These are phyloP conservation scores for Serendipita sp. DNA, from an alignment of 768 basidiomycete genomes.

Conservation along the genomic window DNA sequence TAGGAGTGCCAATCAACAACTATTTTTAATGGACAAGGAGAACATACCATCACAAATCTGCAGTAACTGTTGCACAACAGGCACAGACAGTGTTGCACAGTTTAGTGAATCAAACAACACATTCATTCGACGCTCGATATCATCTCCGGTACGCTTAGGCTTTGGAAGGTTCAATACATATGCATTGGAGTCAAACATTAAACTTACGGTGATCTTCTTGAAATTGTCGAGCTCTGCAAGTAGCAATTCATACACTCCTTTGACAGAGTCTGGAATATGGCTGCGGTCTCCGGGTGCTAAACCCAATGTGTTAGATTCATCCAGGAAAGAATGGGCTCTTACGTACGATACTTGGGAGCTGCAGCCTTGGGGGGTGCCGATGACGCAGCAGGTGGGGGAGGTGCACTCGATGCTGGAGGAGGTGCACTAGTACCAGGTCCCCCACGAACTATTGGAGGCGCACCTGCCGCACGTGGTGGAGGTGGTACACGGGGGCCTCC, in stretches of 20 bases:
- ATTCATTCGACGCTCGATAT: slow-evolving; percentile 73
- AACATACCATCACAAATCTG: slow-evolving; percentile 1
- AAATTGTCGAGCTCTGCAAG: slow-evolving; percentile 44
- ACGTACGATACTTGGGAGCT: slow-evolving; percentile 45
- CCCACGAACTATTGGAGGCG: slow-evolving; percentile 8
- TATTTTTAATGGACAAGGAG: background rate
- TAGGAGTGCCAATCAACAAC: background rate
- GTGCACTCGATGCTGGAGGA: slow-evolving; percentile 14
- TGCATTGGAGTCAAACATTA: background rate
- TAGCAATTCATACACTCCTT: slow-evolving; percentile 52
- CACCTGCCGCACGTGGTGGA: slow-evolving; percentile 14
- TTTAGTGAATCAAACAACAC: slow-evolving; percentile 85
- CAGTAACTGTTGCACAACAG: slow-evolving; percentile 53
- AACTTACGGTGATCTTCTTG: slow-evolving; percentile 60
- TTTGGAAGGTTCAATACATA: slow-evolving; percentile 31
- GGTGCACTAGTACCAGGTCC: slow-evolving; percentile 16
- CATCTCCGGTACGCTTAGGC: slow-evolving; percentile 72
- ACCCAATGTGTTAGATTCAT: background rate
- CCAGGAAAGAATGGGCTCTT: background rate
- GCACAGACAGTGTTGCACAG: slow-evolving; percentile 60
- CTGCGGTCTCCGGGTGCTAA: slow-evolving; percentile 77
- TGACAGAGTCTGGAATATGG: slow-evolving; percentile 66
- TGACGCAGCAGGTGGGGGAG: slow-evolving; percentile 14
- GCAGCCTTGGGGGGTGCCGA: slow-evolving; percentile 1
- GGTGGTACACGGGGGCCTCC: slow-evolving; percentile 15